Evolutionary conservation across 148 eudicot species (phyloP).

Genomic region (Chenopodium album): DNA sequence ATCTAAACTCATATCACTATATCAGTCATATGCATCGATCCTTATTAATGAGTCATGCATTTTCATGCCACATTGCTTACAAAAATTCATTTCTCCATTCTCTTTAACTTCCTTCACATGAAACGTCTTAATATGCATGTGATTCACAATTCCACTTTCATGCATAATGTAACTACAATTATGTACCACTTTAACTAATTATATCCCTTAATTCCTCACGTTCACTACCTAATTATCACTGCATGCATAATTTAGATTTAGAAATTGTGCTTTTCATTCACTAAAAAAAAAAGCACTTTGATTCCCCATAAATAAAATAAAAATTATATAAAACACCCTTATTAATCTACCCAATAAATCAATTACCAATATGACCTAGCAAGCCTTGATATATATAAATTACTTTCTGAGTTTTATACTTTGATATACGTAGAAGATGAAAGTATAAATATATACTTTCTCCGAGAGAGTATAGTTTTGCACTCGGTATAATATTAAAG

Average conservation of each 20-base stretch:
- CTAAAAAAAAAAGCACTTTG: no score
- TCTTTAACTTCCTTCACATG: background rate
- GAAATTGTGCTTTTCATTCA: background rate
- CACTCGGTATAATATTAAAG: no score
- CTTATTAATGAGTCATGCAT: background rate
- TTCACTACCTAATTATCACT: background rate
- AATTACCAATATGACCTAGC: no score
- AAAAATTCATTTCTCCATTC: background rate
- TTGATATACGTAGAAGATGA: no score
- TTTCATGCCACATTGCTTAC: background rate
- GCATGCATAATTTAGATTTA: background rate
- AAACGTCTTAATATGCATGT: background rate
- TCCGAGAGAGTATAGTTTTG: no score
- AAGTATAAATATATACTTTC: no score
- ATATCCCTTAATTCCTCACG: background rate
- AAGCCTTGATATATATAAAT: no score
- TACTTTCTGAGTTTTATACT: no score
- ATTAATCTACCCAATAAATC: no score
- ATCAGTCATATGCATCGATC: background rate
- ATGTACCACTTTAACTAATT: background rate
- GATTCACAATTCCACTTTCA: background rate
- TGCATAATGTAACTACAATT: background rate
- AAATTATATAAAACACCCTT: no score
- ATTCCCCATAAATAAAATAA: no score
- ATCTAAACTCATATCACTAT: no score